Percentiles rank a stretch among this genome's conserved stretches.
phyloP scores from a whole-genome alignment of 2,329 filamentous ascomycete genomes.

The Alternaria sp. region DNA sequence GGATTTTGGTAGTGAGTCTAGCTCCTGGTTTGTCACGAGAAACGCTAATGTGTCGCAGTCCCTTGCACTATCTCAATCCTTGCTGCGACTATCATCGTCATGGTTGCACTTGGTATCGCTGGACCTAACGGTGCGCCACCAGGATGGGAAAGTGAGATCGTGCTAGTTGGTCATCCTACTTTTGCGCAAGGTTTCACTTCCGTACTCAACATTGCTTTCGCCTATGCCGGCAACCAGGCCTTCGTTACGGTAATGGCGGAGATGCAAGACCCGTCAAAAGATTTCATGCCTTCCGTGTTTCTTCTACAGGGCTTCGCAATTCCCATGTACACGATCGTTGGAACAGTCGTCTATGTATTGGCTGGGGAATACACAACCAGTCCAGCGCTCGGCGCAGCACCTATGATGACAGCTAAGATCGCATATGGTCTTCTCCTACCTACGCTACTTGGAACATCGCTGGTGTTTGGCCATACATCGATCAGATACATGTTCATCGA shows the following conservation, averaged over 20 bases:
- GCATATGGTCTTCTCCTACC: conserved; percentile 72
- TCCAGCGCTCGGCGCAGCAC: conserved; percentile 68
- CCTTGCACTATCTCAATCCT: conserved; percentile 63
- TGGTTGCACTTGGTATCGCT: conserved; percentile 65
- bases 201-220: conserved; percentile 68
- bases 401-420: conserved; percentile 61
- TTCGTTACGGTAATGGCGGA: conserved; percentile 71
- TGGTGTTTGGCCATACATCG: conserved; percentile 70
- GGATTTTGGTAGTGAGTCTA: conserved; percentile 7
- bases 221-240: conserved; percentile 68
- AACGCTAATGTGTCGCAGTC: conserved; percentile 22
- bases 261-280: conserved; percentile 60
- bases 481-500: conserved; percentile 68
- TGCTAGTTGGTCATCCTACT: neutral
- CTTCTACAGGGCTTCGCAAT: conserved; percentile 60
- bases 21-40: too few relatives aligned
- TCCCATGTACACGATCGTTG: conserved; percentile 66
- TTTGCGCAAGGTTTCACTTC: conserved; percentile 13
- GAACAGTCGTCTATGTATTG: conserved; percentile 69
- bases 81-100: conserved; percentile 67
- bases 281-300: conserved; percentile 66
- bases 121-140: conserved; percentile 39
- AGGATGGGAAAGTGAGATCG: neutral
- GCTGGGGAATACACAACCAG: conserved; percentile 65
- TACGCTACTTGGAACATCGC: conserved; percentile 71